These are phyloP conservation scores for Singerocomus inundabilis DNA, from an alignment of 1,284 basidiomycete species.

Conservation along the genomic window DNA sequence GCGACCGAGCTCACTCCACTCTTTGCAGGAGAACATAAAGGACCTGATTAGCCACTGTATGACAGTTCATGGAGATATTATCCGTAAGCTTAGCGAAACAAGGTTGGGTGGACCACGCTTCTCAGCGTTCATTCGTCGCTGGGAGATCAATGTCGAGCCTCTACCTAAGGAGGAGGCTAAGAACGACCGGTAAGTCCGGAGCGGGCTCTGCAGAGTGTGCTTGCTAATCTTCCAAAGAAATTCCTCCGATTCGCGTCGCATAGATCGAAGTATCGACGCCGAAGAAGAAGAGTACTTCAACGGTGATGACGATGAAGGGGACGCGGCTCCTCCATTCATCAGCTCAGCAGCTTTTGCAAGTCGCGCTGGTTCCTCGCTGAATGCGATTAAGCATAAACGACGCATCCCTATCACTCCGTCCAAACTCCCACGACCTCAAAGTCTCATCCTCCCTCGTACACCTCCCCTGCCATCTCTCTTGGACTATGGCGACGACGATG, in stretches of 20 bases:
- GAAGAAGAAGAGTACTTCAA: slow-evolving; percentile 94
- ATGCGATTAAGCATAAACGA: slow-evolving; percentile 58
- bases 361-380: slow-evolving; percentile 39
- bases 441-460: slow-evolving; percentile 38
- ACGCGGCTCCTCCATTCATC: slow-evolving; percentile 37
- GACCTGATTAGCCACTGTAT: slow-evolving; percentile 84
- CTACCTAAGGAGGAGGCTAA: slow-evolving; percentile 57
- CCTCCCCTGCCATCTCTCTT: slow-evolving; percentile 59
- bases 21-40: slow-evolving; percentile 79
- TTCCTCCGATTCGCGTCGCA: slow-evolving; percentile 42
- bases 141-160: slow-evolving; percentile 92
- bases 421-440: slow-evolving; percentile 42
- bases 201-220: not conserved
- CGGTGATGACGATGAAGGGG: slow-evolving; percentile 57
- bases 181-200: slow-evolving; percentile 25
- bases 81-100: slow-evolving; percentile 65
- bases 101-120: slow-evolving; percentile 69
- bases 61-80: slow-evolving; percentile 66
- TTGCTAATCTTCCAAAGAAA: slow-evolving; percentile 33
- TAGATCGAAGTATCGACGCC: slow-evolving; percentile 53
- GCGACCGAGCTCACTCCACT: slow-evolving; percentile 5
- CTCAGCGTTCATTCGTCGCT: slow-evolving; percentile 70
- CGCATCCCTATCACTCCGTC: slow-evolving; percentile 38
- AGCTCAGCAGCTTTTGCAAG: slow-evolving; percentile 33
- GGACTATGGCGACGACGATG: slow-evolving; percentile 69